Base-by-base conservation (phyloP, 345 rosid species). In the Bretschneidera sinensis region DNA sequence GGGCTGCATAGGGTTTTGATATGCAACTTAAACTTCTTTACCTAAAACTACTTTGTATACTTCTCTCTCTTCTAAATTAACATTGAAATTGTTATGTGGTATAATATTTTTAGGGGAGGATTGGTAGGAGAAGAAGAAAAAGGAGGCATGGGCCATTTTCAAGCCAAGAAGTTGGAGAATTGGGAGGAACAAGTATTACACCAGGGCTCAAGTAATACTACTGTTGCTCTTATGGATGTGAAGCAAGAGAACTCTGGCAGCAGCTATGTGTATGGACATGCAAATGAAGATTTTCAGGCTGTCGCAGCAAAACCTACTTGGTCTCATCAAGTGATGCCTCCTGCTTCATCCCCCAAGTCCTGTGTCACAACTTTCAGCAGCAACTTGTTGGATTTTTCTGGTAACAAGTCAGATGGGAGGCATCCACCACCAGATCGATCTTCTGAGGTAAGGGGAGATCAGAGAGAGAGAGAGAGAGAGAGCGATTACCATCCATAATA, bases 361-460 rank as follows among this genome's bases (percentile, higher is more conserved):
- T 81, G 91, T 48, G 75, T 84, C 60, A 82, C 94, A 21, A 82
- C 81, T 54, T 78, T 76, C 66, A 79, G 76, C 48, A 81, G 78
- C 55, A 83, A 70, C 76, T 76, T 85, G 88, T 77, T 84, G 71
- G 85, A 89, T 70, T 89, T 89, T 70, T 82, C 95, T 4, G 68
- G 78, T 73, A 77, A 57, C 64, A 78, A 83, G 54, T 55, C 78
- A 39, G 88, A 81, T 43, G 75, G 67, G n/a, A 85, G 82, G 71
- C 89, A 77, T 63, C 83, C 86, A 0, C 80, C 78, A 11, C 85
- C 82, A 18, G 92, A 85, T 78, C 87, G 85, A 63, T 79, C 89
- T 63, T 75, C 86, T 34, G 95, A 89, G 89, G 98, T 92, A 55
- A 53, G 7, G 2, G 10, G 8, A 28, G 8, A 8, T 31, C 5